Evolutionary conservation across 768 basidiomycete species (phyloP).

Genomic region (Fomitopsis serialis): DNA sequence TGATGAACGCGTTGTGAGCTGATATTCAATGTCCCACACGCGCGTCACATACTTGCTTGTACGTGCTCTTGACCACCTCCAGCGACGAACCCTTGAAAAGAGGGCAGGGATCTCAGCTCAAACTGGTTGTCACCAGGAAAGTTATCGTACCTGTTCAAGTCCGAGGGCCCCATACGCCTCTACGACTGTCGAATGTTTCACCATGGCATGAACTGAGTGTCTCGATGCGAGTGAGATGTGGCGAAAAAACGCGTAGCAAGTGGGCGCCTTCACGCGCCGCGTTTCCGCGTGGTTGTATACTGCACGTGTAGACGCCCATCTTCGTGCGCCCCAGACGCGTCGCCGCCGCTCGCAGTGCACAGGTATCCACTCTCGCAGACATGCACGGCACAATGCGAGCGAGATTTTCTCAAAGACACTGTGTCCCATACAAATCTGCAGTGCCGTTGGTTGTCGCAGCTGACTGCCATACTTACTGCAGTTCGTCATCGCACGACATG

Average conservation of each 20-base stretch:
- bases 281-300: neutral
- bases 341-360: too few species aligned
- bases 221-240: neutral
- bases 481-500: too few species aligned
- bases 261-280: slow-evolving; percentile 3
- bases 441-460: too few species aligned
- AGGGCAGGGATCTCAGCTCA: neutral
- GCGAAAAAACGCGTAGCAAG: neutral
- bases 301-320: too few species aligned
- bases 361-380: too few species aligned
- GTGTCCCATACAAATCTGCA: too few species aligned
- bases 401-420: too few species aligned
- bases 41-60: slow-evolving; percentile 52
- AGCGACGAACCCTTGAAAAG: slow-evolving; percentile 47
- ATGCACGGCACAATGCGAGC: too few species aligned
- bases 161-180: slow-evolving; percentile 43
- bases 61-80: slow-evolving; percentile 60
- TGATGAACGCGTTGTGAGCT: neutral
- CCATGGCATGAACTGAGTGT: slow-evolving; percentile 24
- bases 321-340: too few species aligned
- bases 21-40: neutral
- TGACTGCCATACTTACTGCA: too few species aligned
- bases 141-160: slow-evolving; percentile 41
- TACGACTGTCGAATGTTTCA: slow-evolving; percentile 27
- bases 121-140: neutral